Evolutionary conservation across 208 protist species (phyloP).

Genomic region (Crithidia brevicula): DNA sequence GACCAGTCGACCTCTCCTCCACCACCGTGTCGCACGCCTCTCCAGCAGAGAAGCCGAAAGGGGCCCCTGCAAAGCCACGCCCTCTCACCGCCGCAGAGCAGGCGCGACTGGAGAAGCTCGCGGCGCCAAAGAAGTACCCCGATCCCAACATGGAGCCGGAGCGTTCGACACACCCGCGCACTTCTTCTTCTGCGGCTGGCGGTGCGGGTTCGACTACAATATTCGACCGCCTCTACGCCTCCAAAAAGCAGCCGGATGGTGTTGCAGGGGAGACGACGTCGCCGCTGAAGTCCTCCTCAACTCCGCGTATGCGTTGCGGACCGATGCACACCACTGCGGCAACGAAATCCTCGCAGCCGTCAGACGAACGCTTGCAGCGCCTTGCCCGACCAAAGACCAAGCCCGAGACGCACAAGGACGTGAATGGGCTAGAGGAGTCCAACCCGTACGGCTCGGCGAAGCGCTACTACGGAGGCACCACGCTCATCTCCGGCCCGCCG

Average conservation of each 20-base stretch:
- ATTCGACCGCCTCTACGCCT: conserved; percentile 30
- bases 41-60: neutral
- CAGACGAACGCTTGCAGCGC: conserved; percentile 25
- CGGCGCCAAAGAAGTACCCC: conserved; percentile 18
- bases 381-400: conserved; percentile 32
- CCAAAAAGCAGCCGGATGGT: conserved; percentile 7
- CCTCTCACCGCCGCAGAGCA: conserved; percentile 11
- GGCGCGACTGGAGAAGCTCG: conserved; percentile 27
- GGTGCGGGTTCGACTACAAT: neutral
- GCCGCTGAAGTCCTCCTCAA: neutral
- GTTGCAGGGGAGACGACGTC: neutral
- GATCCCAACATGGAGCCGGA: neutral
- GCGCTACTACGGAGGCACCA: conserved; percentile 31
- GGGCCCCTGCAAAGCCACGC: conserved; percentile 1
- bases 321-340: neutral
- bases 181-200: neutral
- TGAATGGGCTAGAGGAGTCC: neutral
- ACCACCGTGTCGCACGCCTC: neutral
- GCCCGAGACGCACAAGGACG: conserved; percentile 6
- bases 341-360: conserved; percentile 1
- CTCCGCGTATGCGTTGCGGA: neutral
- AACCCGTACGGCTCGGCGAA: conserved; percentile 5
- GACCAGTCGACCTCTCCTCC: conserved; percentile 1
- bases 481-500: conserved; percentile 10
- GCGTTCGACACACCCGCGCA: neutral